Evolutionary conservation across 2,329 filamentous ascomycete genomes (phyloP).

Genomic region (Alternaria atra): DNA sequence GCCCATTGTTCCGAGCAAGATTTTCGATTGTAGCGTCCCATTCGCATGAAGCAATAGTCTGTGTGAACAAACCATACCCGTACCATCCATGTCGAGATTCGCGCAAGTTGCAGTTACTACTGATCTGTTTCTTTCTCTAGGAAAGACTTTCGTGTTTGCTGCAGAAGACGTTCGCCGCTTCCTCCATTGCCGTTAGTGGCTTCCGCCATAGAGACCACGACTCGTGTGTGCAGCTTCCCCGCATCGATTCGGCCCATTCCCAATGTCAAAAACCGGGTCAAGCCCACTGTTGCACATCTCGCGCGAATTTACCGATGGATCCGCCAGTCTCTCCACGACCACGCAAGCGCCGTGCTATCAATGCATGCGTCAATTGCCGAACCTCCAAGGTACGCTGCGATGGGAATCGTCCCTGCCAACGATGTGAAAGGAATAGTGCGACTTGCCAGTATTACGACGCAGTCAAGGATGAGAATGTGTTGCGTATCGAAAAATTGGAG

Average conservation of each 20-base stretch:
- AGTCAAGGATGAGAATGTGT: slow-evolving; percentile 33
- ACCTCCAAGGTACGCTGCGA: slow-evolving; percentile 47
- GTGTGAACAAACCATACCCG: background rate
- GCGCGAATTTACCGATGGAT: slow-evolving; percentile 29
- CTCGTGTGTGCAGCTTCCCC: slow-evolving; percentile 10
- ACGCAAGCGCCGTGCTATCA: slow-evolving; percentile 47
- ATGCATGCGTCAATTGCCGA: slow-evolving; percentile 43
- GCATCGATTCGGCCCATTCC: slow-evolving; percentile 12
- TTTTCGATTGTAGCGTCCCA: background rate
- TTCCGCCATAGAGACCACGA: slow-evolving; percentile 9
- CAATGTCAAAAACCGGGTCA: slow-evolving; percentile 15
- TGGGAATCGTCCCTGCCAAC: slow-evolving; percentile 41
- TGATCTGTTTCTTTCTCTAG: background rate
- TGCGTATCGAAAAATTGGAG: slow-evolving; percentile 41
- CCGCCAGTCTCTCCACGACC: slow-evolving; percentile 21
- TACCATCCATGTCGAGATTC: background rate
- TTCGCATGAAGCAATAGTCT: background rate
- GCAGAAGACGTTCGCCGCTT: background rate
- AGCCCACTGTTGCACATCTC: slow-evolving; percentile 6
- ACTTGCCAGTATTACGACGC: slow-evolving; percentile 39
- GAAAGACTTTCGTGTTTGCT: background rate
- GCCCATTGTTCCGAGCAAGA: background rate
- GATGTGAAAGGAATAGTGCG: slow-evolving; percentile 38
- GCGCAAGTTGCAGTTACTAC: background rate
- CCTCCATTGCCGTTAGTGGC: background rate